Base-by-base conservation (phyloP, 441 rosid species). In the Erodium texanum region DNA sequence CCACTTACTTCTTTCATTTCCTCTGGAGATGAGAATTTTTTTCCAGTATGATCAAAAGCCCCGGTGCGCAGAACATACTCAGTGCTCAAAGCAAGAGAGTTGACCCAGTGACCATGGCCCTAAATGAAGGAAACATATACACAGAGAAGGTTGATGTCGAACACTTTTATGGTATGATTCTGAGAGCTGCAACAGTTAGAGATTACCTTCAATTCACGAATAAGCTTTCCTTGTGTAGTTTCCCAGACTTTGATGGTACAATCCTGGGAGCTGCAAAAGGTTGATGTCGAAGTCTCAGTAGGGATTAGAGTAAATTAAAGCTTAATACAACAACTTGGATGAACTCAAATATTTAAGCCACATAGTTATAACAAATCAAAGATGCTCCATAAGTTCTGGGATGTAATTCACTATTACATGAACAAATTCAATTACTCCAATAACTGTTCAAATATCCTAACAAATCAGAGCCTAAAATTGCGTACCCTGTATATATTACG, bases 91-190 rank as follows among this genome's bases (percentile, higher is more conserved):
- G 98, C 98, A 78, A 92, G 98, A 68, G 99, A 87, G 73, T 94
- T 94, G 54, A 94, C 90, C 99, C 98, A 94, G 82, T 92, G 99
- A 14, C 93, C 99, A 77, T 94, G 99, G 75, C 99, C 99, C 96
- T 94, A 18, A 71, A 75, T 66, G 72, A 69, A 50, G 11, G 62
- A 12, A 61, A 62, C 38, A 71, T 24, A 58, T 18, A 70, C 18
- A 27, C 66, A 34, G 7, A 62, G 19, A 45, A 64, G 66, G 29
- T 24, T 24, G 68, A 6, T 19, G 38, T 66, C 32, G 70, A 22
- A 69, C 14, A n/a, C 29, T 36, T 64, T 67, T 38, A 32, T 52
- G 67, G 24, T 62, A 69, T 59, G 15, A 34, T 69, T 19, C 56
- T 58, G 65, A 2, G 64, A 48, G 32, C 18, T 19, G 24, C 65